Conservation (phyloP, 257 asterid species). For the Gentiana macrophylla region DNA sequence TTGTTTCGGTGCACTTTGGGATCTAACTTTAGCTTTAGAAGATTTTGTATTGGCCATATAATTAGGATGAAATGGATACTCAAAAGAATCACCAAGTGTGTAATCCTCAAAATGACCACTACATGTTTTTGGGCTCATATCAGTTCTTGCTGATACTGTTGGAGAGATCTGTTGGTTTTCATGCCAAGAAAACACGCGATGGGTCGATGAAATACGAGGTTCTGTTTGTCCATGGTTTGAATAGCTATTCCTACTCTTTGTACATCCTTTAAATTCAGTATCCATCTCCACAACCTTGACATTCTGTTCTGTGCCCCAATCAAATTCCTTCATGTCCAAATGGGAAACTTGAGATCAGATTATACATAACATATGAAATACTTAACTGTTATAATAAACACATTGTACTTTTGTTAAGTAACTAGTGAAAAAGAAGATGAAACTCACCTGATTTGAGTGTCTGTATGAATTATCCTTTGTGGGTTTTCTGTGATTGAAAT, state of each 20-base stretch:
- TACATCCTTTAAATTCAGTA: constrained; percentile 48
- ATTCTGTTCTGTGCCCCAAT: constrained; percentile 54
- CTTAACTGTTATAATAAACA: no score
- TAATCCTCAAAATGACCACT: constrained; percentile 70
- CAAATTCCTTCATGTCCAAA: constrained; percentile 38
- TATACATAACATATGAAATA: no score
- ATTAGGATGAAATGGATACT: constrained; percentile 58
- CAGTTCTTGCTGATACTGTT: constrained; percentile 49
- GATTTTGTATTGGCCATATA: constrained; percentile 95
- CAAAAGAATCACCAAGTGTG: constrained; percentile 53
- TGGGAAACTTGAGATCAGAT: not conserved
- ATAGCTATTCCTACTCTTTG: constrained; percentile 56
- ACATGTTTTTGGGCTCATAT: constrained; percentile 53
- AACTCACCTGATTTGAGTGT: constrained; percentile 44
- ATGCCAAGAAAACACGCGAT: constrained; percentile 24
- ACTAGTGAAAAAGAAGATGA: not conserved
- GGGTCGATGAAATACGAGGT: constrained; percentile 21
- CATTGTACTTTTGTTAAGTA: no score
- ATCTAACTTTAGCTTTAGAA: constrained; percentile 75
- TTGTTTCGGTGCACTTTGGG: constrained; percentile 94
- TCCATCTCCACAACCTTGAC: constrained; percentile 95
- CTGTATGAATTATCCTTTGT: constrained; percentile 37
- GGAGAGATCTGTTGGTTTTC: constrained; percentile 50
- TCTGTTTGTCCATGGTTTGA: constrained; percentile 44
- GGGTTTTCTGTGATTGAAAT: constrained; percentile 53